Evolutionary conservation across 495 filamentous ascomycete species (phyloP).

Genomic region (Hypoxylon rickii): DNA sequence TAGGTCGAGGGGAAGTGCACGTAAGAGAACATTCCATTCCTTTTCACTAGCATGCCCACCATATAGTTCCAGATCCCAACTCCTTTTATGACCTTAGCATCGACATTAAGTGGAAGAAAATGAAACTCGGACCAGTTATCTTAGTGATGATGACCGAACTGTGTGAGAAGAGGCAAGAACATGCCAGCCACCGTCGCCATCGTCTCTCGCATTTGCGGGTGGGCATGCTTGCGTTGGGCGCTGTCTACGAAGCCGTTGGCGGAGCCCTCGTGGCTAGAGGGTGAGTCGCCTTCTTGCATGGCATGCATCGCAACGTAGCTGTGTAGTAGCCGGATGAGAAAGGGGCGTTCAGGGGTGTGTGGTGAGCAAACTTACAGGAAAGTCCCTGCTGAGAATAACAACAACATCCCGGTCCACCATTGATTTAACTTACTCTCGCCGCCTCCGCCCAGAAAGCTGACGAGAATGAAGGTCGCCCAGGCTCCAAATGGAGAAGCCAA

Average conservation of each 20-base stretch:
- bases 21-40: background rate
- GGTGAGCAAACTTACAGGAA: slow-evolving; percentile 72
- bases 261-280: slow-evolving; percentile 52
- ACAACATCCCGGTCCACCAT: slow-evolving; percentile 91
- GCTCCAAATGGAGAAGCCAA: slow-evolving; percentile 89
- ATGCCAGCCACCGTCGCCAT: slow-evolving; percentile 84
- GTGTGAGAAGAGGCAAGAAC: slow-evolving; percentile 84
- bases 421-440: slow-evolving; percentile 51
- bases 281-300: slow-evolving; percentile 79
- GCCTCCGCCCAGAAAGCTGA: slow-evolving; percentile 67
- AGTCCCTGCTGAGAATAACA: slow-evolving; percentile 92
- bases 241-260: slow-evolving; percentile 72
- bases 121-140: background rate
- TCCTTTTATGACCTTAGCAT: slow-evolving; percentile 21
- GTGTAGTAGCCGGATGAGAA: slow-evolving; percentile 27
- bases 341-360: background rate
- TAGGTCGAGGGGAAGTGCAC: background rate
- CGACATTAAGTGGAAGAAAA: slow-evolving; percentile 20
- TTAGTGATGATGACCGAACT: slow-evolving; percentile 86
- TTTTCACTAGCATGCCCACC: slow-evolving; percentile 6
- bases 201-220: slow-evolving; percentile 65
- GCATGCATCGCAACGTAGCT: slow-evolving; percentile 99
- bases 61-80: slow-evolving; percentile 18
- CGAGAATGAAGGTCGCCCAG: slow-evolving; percentile 76
- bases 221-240: slow-evolving; percentile 54